Conservation (phyloP, 768 basidiomycete species). For the Boletus pseudo-olivaceus region DNA sequence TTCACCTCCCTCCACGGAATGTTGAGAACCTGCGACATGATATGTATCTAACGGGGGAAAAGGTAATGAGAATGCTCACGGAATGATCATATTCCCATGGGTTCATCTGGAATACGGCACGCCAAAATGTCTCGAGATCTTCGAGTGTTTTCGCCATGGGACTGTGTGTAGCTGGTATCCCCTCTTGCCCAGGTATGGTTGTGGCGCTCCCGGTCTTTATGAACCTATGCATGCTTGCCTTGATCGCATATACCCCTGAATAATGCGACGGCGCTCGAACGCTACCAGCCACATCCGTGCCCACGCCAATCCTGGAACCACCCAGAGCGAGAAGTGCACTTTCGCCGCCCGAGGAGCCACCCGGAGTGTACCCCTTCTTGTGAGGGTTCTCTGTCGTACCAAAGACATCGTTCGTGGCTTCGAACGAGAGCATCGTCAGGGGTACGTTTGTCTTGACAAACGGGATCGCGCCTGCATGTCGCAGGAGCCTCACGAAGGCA, state of each 20-base stretch:
- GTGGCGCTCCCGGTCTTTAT: constrained; percentile 47
- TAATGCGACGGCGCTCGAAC: constrained; percentile 66
- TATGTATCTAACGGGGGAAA: no score
- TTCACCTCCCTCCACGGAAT: constrained; percentile 39
- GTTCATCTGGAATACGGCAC: constrained; percentile 52
- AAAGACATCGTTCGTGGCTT: constrained; percentile 55
- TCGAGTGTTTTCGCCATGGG: constrained; percentile 62
- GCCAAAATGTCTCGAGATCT: constrained; percentile 66
- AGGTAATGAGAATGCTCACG: constrained; percentile 21
- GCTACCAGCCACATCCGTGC: constrained; percentile 68
- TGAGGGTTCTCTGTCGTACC: constrained; percentile 61
- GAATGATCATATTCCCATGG: constrained; percentile 67
- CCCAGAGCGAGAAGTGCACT: constrained; percentile 59
- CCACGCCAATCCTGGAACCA: constrained; percentile 59
- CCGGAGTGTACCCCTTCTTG: constrained; percentile 49
- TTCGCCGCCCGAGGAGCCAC: constrained; percentile 72
- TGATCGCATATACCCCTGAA: constrained; percentile 60
- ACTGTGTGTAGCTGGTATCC: constrained; percentile 48
- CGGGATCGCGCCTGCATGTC: constrained; percentile 60
- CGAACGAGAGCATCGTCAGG: constrained; percentile 55
- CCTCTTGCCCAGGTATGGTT: constrained; percentile 54
- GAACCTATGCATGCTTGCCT: constrained; percentile 56
- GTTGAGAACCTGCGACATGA: constrained; percentile 25
- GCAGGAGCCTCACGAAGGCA: constrained; percentile 49
- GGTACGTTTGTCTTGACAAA: constrained; percentile 69